These are phyloP conservation scores for Cercospora brassicicola DNA, from an alignment of 2,329 filamentous ascomycete species.

Conservation along the genomic window DNA sequence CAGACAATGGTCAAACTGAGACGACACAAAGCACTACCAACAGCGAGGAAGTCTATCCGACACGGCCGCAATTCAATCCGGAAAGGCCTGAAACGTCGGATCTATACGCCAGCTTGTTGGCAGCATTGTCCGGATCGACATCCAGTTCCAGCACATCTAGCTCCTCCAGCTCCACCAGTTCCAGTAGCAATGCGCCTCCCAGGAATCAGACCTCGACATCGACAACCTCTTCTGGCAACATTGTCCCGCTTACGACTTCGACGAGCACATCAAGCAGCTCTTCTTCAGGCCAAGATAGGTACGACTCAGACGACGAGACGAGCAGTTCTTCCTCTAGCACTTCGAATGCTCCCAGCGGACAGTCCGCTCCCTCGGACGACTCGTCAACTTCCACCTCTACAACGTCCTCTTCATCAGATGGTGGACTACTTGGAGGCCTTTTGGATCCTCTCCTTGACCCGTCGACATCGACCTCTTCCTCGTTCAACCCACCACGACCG, in stretches of 20 bases:
- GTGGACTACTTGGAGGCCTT: conserved; percentile 2
- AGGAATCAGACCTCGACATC: not conserved
- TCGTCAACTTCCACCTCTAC: not conserved
- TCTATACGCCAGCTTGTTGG: not conserved
- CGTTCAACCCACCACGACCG: conserved; percentile 8
- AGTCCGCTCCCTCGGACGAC: not conserved
- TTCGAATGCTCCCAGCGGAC: not conserved
- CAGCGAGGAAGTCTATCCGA: not conserved
- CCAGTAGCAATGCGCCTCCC: not conserved
- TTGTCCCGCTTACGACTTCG: conserved; percentile 12
- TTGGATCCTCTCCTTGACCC: conserved; percentile 9
- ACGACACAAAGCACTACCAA: conserved; percentile 1
- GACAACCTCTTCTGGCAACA: not conserved
- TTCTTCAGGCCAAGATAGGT: not conserved
- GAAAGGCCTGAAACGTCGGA: not conserved
- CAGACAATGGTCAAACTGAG: not conserved
- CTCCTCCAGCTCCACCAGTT: not conserved
- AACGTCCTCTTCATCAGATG: conserved; percentile 5
- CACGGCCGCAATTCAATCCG: conserved; percentile 3
- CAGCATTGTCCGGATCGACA: not conserved
- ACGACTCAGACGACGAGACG: not conserved
- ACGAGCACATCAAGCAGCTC: conserved; percentile 5
- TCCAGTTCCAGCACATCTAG: not conserved
- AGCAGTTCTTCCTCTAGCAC: not conserved
- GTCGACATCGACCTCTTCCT: conserved; percentile 10